Percentiles rank a stretch among this genome's conserved stretches.
Conservation (phyloP, 2,329 filamentous ascomycete species). For the Aquanectria penicillioides region DNA sequence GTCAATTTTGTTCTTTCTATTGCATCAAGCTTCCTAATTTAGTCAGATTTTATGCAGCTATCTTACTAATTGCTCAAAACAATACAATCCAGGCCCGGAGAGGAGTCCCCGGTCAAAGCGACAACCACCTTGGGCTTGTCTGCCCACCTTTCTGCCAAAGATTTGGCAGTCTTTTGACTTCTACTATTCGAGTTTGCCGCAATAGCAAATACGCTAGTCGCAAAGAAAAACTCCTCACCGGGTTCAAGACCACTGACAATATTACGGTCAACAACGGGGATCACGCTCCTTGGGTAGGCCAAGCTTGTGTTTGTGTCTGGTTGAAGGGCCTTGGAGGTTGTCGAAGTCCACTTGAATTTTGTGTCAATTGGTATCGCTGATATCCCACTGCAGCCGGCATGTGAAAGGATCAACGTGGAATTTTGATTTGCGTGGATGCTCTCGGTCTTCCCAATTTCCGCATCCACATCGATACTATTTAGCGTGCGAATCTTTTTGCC, state of each 20-base stretch:
- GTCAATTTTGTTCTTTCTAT: too few relatives aligned
- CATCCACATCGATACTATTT: background rate
- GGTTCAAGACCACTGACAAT: background rate
- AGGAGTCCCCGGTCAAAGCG: too few relatives aligned
- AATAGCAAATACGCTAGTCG: slow-evolving; percentile 20
- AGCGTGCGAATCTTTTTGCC: slow-evolving; percentile 12
- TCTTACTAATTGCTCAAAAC: too few relatives aligned
- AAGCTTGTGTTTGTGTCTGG: slow-evolving; percentile 35
- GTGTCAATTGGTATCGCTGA: background rate
- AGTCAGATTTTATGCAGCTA: too few relatives aligned
- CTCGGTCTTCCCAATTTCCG: background rate
- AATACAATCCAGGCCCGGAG: too few relatives aligned
- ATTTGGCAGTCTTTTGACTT: accelerated
- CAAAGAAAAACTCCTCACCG: background rate
- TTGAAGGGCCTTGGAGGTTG: slow-evolving; percentile 21
- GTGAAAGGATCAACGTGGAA: slow-evolving; percentile 19
- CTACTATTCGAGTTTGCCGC: background rate
- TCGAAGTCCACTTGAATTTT: background rate
- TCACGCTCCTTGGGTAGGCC: slow-evolving; percentile 26
- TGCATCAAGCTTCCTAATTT: too few relatives aligned
- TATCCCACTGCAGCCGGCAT: slow-evolving; percentile 26
- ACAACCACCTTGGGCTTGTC: background rate
- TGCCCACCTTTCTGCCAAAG: slow-evolving; percentile 21
- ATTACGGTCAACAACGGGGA: slow-evolving; percentile 19
- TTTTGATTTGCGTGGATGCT: background rate